Percentiles rank a stretch among this genome's conserved stretches.
phyloP scores from a whole-genome alignment of 2,329 filamentous ascomycete genomes.

The Colletotrichum salicis region DNA sequence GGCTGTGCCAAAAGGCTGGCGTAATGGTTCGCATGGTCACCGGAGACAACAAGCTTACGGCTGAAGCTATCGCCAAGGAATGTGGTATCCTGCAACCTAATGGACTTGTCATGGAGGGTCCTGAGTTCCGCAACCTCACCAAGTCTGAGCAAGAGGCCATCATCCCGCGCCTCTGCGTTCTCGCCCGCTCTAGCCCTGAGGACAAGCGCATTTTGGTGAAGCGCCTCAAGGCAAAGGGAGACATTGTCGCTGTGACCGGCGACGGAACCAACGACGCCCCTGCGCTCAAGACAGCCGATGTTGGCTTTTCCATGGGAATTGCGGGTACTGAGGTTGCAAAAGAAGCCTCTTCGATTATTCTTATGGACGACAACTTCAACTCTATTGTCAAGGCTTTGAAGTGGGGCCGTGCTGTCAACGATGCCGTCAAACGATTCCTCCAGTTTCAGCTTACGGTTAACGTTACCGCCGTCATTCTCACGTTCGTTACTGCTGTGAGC shows the following conservation, averaged over 20 bases:
- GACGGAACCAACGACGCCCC: slow-evolving; percentile 88
- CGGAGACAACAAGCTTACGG: slow-evolving; percentile 83
- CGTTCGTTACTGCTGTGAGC: slow-evolving; percentile 87
- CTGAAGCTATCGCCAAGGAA: slow-evolving; percentile 81
- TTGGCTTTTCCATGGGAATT: slow-evolving; percentile 89
- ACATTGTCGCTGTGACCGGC: slow-evolving; percentile 85
- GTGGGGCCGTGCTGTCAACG: slow-evolving; percentile 83
- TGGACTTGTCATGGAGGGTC: slow-evolving; percentile 81
- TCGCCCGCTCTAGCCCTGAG: slow-evolving; percentile 79
- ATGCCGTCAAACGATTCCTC: slow-evolving; percentile 80
- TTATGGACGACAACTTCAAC: slow-evolving; percentile 89
- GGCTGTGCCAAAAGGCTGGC: slow-evolving; percentile 78
- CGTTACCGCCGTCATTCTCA: slow-evolving; percentile 87
- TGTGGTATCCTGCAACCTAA: slow-evolving; percentile 78
- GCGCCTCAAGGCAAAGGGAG: slow-evolving; percentile 75
- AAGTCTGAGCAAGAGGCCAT: slow-evolving; percentile 73
- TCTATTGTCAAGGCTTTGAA: slow-evolving; percentile 87
- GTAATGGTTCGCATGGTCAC: slow-evolving; percentile 88
- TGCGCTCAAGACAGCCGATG: slow-evolving; percentile 82
- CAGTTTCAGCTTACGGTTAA: slow-evolving; percentile 88
- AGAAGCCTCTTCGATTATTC: slow-evolving; percentile 84
- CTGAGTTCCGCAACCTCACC: slow-evolving; percentile 78
- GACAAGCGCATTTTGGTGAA: slow-evolving; percentile 81
- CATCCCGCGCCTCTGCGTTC: slow-evolving; percentile 75
- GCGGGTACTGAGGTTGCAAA: slow-evolving; percentile 86